Base-by-base conservation (phyloP, 768 basidiomycete species). In the Cystobasidium tubakii region DNA sequence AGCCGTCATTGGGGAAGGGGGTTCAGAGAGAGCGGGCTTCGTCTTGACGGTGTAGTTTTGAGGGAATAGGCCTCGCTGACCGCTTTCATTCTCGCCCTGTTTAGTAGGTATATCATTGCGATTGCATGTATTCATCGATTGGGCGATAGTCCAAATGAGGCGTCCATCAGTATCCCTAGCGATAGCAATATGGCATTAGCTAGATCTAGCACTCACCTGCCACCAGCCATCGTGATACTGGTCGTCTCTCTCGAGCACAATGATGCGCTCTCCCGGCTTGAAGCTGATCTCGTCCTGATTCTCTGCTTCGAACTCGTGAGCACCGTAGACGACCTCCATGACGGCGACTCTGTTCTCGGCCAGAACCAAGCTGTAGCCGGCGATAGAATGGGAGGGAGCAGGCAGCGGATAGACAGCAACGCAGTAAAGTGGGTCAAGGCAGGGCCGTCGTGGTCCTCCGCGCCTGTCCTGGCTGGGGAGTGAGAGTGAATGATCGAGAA, bases 191-290 rank as follows among this genome's bases (percentile, higher is more conserved):
- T 13, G 15, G 33, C 57, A 34, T 29, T 21, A 27, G 57, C 27
- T 60, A 60, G 25, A 9, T 29, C 17, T 1, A n/a, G 25, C 46
- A 19, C 50, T 23, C 43, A 43, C 88, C 85, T 87, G 85, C 92
- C 92, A 98, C 96, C 96, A 98, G 21, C 95, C 96, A 81, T 99
- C 96, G 23, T 86, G 86, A 80, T 90, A 98, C 73, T 86, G 82
- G 76, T 98, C 96, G 79, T 98, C 96, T 82, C 87, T 91, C 83
- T 98, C 95, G 50, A 97, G 73, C 33, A 99, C 87, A 79, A 91
- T 88, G 77, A 98, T 91, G 71, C 86, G 84, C 77, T 98, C 92
- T 1, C 94, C 94, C 2, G 88, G 88, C 53, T 83, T 84, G 80
- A 98, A 96, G 0, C 87, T 78, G 44, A 98, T 86, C 82, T 99